These are phyloP conservation scores for Wallacemonas sp. DNA, from an alignment of 208 protist species.

Conservation along the genomic window DNA sequence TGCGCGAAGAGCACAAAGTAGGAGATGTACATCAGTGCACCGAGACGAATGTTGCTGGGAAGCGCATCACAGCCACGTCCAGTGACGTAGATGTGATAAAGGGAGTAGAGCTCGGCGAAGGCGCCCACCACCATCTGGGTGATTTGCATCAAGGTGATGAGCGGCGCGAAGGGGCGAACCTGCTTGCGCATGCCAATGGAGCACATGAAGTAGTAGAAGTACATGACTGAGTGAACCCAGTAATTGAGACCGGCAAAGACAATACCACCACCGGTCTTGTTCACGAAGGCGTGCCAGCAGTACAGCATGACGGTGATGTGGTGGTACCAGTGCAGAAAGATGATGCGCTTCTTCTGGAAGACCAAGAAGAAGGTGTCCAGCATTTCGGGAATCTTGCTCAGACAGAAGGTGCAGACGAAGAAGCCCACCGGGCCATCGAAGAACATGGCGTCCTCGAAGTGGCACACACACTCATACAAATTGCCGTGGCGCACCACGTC, in stretches of 20 bases:
- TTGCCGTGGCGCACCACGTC: slow-evolving; percentile 19
- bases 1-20: slow-evolving; percentile 92
- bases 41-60: slow-evolving; percentile 54
- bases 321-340: slow-evolving; percentile 93
- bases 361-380: slow-evolving; percentile 86
- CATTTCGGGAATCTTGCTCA: slow-evolving; percentile 89
- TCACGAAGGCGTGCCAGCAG: slow-evolving; percentile 85
- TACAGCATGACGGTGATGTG: slow-evolving; percentile 92
- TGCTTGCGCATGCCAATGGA: slow-evolving; percentile 49
- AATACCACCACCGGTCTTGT: slow-evolving; percentile 49
- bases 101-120: slow-evolving; percentile 44
- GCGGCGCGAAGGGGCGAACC: slow-evolving; percentile 69
- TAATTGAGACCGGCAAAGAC: slow-evolving; percentile 94
- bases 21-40: slow-evolving; percentile 88
- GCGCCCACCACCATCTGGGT: slow-evolving; percentile 93
- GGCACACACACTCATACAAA: slow-evolving; percentile 57
- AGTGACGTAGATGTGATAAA: slow-evolving; percentile 44
- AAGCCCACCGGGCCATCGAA: slow-evolving; percentile 60
- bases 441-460: slow-evolving; percentile 40
- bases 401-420: slow-evolving; percentile 69
- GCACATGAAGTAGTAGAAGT: slow-evolving; percentile 92
- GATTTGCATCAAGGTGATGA: slow-evolving; percentile 89
- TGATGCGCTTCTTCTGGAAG: slow-evolving; percentile 79
- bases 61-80: slow-evolving; percentile 54
- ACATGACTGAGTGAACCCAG: slow-evolving; percentile 94